Conservation (phyloP, 2,329 filamentous ascomycete genomes). For the Daldinia sp. region DNA sequence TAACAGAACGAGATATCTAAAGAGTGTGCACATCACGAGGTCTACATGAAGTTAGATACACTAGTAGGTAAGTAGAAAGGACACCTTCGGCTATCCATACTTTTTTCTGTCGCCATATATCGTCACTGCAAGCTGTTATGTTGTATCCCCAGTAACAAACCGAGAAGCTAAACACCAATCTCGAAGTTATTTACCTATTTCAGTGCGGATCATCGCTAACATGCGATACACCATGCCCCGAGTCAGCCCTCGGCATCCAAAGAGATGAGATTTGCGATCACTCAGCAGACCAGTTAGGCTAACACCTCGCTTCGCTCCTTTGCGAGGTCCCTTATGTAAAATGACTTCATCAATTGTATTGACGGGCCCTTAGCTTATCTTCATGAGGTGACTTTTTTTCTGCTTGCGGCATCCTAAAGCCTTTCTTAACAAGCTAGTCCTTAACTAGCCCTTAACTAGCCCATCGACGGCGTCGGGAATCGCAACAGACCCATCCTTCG, state of each 20-base stretch:
- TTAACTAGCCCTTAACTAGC: constrained; percentile 7
- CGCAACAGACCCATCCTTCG: constrained; percentile 8
- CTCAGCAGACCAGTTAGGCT: constrained; percentile 17
- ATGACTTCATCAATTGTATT: constrained; percentile 37
- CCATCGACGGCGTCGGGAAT: constrained; percentile 19
- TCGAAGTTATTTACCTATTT: constrained; percentile 29
- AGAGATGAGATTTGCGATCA: constrained; percentile 1
- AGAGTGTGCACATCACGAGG: constrained; percentile 23
- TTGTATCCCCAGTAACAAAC: constrained; percentile 26
- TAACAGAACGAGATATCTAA: constrained; percentile 13
- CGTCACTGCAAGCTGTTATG: constrained; percentile 28
- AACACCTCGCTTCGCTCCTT: constrained; percentile 4
- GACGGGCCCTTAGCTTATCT: constrained; percentile 25
- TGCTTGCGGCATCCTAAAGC: constrained; percentile 4
- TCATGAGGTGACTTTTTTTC: background rate
- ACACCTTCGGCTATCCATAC: constrained; percentile 16
- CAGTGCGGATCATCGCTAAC: constrained; percentile 30
- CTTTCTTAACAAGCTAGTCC: constrained; percentile 1
- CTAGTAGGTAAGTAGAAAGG: constrained; percentile 13
- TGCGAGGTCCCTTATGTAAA: constrained; percentile 12
- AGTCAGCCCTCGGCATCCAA: constrained; percentile 21
- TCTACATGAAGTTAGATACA: constrained; percentile 15
- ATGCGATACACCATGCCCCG: constrained; percentile 8
- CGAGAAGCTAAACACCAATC: constrained; percentile 13
- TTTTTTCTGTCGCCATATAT: constrained; percentile 24